These are phyloP conservation scores for Backusella macrospora DNA, from an alignment of 192 early-diverging fungal genomes.

Conservation along the genomic window DNA sequence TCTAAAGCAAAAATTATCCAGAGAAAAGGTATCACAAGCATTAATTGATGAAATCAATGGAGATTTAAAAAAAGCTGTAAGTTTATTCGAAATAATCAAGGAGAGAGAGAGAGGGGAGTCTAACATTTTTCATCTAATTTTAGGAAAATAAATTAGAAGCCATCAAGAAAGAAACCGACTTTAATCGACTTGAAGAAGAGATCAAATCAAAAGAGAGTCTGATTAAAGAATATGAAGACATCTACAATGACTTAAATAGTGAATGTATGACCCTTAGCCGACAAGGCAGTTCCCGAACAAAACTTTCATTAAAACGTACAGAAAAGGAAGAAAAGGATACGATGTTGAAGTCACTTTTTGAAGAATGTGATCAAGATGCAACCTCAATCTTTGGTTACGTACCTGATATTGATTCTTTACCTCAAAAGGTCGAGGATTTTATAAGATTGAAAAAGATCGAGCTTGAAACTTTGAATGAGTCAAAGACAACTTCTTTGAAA, in stretches of 20 bases:
- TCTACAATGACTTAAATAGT: conserved; percentile 43
- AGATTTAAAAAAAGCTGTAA: background rate
- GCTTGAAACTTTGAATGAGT: background rate
- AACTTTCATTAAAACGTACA: conserved; percentile 46
- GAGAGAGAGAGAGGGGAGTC: no score
- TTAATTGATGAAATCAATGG: background rate
- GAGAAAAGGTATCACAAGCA: background rate
- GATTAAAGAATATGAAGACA: conserved; percentile 39
- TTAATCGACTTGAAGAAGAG: background rate
- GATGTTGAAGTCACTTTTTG: conserved; percentile 24
- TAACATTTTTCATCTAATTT: no score
- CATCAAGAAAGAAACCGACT: background rate
- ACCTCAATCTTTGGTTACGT: background rate
- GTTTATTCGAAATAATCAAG: no score
- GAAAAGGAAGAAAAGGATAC: conserved; percentile 55
- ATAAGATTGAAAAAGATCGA: background rate
- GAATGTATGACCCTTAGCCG: conserved; percentile 64
- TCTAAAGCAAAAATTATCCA: background rate
- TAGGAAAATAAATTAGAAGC: background rate
- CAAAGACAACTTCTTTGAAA: background rate
- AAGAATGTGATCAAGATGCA: conserved; percentile 24
- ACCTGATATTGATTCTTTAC: conserved; percentile 17
- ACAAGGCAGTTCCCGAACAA: conserved; percentile 65
- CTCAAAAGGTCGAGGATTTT: background rate
- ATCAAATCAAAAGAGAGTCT: conserved; percentile 12